A percentile compares a stretch with the other conserved stretches of the same genome.
Conservation (phyloP, 1,139 yeast genomes). For the Schwanniomyces etchellsii region DNA sequence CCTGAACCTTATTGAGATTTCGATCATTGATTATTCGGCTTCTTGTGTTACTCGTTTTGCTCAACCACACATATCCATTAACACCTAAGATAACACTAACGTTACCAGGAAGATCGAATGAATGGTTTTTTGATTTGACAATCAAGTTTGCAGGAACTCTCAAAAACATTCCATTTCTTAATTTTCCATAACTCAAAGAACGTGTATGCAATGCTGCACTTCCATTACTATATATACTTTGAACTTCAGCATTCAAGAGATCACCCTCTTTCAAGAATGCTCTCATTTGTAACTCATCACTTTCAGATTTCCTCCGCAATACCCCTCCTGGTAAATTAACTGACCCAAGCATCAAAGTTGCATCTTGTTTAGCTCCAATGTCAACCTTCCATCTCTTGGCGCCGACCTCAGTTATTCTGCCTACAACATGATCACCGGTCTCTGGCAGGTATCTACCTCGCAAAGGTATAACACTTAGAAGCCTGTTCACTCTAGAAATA, state of each 20-base stretch:
- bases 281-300: slow-evolving; percentile 96
- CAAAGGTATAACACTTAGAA: slow-evolving; percentile 80
- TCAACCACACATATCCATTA: slow-evolving; percentile 91
- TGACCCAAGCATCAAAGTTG: slow-evolving; percentile 86
- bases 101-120: slow-evolving; percentile 83
- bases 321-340: slow-evolving; percentile 98
- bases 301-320: slow-evolving; percentile 85
- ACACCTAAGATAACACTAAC: slow-evolving; percentile 88
- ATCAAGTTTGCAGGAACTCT: slow-evolving; percentile 78
- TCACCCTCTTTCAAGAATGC: slow-evolving; percentile 95
- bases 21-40: slow-evolving; percentile 8
- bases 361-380: slow-evolving; percentile 90
- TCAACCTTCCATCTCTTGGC: slow-evolving; percentile 96
- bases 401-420: slow-evolving; percentile 91
- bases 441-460: slow-evolving; percentile 88
- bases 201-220: slow-evolving; percentile 93
- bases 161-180: slow-evolving; percentile 83
- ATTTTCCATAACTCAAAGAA: slow-evolving; percentile 89
- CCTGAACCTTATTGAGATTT: slow-evolving; percentile 26
- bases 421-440: slow-evolving; percentile 94
- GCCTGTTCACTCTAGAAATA: slow-evolving; percentile 77
- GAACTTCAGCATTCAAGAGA: slow-evolving; percentile 91
- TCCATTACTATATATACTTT: slow-evolving; percentile 83
- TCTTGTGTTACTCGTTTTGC: slow-evolving; percentile 50
- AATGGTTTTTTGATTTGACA: slow-evolving; percentile 80